These are phyloP conservation scores for Solanum ossicruentum DNA, from an alignment of 257 asterid species.

Conservation along the genomic window DNA sequence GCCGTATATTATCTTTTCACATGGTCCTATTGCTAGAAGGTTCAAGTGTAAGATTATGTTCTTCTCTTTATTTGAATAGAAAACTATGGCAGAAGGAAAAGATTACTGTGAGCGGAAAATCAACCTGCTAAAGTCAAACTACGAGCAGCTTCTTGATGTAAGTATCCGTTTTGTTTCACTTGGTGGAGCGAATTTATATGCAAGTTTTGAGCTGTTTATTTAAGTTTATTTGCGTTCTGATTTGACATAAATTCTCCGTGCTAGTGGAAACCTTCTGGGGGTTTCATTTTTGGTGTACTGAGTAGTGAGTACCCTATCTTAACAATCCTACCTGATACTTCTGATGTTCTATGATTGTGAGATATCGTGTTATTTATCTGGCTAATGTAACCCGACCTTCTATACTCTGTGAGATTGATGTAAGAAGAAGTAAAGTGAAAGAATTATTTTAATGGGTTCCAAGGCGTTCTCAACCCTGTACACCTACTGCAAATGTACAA, in stretches of 20 bases:
- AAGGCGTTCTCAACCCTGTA: not conserved
- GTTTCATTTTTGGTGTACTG: not conserved
- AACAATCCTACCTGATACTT: not conserved
- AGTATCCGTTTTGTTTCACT: not conserved
- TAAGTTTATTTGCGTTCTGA: not conserved
- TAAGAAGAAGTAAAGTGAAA: not conserved
- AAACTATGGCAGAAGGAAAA: constrained; percentile 87
- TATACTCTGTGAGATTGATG: not conserved
- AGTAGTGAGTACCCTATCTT: not conserved
- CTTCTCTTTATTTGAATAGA: constrained; percentile 24
- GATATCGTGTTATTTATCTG: not conserved
- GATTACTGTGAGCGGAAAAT: constrained; percentile 90
- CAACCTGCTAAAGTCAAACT: constrained; percentile 77
- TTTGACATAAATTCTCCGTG: not conserved
- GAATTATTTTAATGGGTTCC: not conserved
- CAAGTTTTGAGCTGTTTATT: not conserved
- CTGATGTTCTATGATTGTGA: not conserved
- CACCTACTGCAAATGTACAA: not conserved
- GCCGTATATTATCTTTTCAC: not conserved
- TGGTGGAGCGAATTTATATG: not conserved
- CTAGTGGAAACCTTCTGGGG: not conserved
- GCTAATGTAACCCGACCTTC: not conserved
- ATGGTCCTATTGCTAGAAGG: not conserved
- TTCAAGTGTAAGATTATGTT: not conserved
- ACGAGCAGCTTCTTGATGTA: constrained; percentile 95